Percentiles rank a stretch among this genome's conserved stretches.
These are phyloP conservation scores for Symmetrospora coprosmae DNA, from an alignment of 768 basidiomycete genomes.

Conservation along the genomic window DNA sequence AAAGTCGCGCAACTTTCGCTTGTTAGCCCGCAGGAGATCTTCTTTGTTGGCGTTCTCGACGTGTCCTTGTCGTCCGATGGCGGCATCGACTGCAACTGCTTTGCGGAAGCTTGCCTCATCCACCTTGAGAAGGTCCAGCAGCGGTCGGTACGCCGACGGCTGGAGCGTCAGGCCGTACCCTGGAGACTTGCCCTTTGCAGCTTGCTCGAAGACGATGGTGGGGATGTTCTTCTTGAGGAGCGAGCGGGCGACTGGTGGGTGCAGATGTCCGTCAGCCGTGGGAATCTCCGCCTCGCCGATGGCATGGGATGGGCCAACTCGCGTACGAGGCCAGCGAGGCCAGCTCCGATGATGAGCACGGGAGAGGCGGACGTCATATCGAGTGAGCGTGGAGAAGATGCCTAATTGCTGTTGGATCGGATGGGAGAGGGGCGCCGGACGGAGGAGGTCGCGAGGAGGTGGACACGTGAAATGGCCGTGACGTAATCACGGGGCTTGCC, in stretches of 20 bases:
- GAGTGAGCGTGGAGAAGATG: too few relatives aligned
- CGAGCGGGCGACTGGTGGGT: not conserved
- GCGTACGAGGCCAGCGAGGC: constrained; percentile 7
- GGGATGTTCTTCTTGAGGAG: not conserved
- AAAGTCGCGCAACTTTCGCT: not conserved
- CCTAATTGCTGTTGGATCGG: too few relatives aligned
- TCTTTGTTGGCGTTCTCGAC: not conserved
- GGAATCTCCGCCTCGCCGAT: not conserved
- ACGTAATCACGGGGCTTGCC: too few relatives aligned
- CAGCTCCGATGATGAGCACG: constrained; percentile 5
- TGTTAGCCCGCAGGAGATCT: not conserved
- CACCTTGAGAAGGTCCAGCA: not conserved
- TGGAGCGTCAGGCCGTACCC: constrained; percentile 5
- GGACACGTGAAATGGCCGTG: too few relatives aligned
- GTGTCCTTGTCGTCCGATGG: not conserved
- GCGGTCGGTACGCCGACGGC: not conserved
- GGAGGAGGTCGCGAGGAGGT: too few relatives aligned
- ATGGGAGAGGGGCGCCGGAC: too few relatives aligned
- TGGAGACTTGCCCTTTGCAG: not conserved
- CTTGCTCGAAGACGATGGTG: constrained; percentile 1
- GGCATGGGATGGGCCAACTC: not conserved
- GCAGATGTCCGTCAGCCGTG: not conserved
- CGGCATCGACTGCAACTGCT: not conserved
- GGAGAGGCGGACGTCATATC: not conserved
- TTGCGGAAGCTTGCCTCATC: not conserved